Percentiles rank a stretch among this genome's conserved stretches.
phyloP scores from a whole-genome alignment of 768 basidiomycete genomes.

The Leccinum barrowsii region DNA sequence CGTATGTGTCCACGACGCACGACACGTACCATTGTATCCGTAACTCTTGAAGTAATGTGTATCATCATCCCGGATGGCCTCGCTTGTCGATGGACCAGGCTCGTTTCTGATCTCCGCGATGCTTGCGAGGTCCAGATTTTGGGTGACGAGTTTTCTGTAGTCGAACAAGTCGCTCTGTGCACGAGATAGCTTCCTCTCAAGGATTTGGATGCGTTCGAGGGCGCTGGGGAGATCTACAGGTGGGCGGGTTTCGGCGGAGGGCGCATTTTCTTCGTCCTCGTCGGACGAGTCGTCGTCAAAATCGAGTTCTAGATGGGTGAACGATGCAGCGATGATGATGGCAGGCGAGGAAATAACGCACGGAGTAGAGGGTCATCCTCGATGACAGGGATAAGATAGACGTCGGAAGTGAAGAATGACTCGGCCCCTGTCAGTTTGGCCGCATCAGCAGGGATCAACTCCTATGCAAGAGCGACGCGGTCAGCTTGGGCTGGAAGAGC shows the following conservation, averaged over 20 bases:
- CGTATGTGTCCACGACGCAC: too few species aligned
- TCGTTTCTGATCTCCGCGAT: conserved; percentile 44
- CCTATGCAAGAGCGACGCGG: conserved; percentile 38
- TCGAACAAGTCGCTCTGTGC: conserved; percentile 60
- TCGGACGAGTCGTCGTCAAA: conserved; percentile 75
- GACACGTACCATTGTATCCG: conserved; percentile 67
- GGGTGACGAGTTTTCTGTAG: conserved; percentile 55
- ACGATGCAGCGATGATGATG: not conserved
- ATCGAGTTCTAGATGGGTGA: conserved; percentile 48
- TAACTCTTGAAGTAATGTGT: conserved; percentile 93
- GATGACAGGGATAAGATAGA: conserved; percentile 75
- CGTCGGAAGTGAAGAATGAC: conserved; percentile 66
- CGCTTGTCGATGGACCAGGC: conserved; percentile 21
- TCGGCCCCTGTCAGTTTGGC: conserved; percentile 53
- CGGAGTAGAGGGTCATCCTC: conserved; percentile 89
- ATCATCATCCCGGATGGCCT: conserved; percentile 70
- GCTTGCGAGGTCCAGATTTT: conserved; percentile 46
- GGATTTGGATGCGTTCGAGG: conserved; percentile 45
- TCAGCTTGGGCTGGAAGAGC: not conserved
- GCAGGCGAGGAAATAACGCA: conserved; percentile 37
- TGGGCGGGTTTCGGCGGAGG: conserved; percentile 2
- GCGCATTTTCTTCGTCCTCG: conserved; percentile 29
- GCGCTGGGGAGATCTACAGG: conserved; percentile 34
- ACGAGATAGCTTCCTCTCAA: conserved; percentile 60
- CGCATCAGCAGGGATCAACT: conserved; percentile 44